Conservation (phyloP, 345 rosid species). For the Brassica carinata region DNA sequence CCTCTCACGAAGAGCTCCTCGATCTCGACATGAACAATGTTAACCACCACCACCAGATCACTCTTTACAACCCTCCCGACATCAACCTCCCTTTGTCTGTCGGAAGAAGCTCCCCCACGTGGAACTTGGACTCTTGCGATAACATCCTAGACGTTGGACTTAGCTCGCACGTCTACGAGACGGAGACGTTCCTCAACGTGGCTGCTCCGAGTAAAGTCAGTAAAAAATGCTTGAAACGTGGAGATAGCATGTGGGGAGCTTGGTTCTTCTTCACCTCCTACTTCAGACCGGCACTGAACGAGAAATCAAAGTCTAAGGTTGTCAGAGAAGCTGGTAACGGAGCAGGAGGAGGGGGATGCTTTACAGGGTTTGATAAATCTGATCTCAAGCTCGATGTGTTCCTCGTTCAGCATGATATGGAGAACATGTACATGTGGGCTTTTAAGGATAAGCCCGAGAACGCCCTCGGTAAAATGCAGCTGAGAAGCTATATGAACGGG, state of each 20-base stretch:
- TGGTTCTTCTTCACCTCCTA: conserved; percentile 98
- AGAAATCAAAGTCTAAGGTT: conserved; percentile 80
- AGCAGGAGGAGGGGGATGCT: conserved; percentile 32
- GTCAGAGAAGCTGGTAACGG: conserved; percentile 45
- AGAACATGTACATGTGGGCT: conserved; percentile 99
- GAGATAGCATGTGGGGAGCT: conserved; percentile 97
- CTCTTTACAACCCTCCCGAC: conserved; percentile 85
- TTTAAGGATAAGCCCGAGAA: conserved; percentile 97
- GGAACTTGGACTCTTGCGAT: conserved; percentile 71
- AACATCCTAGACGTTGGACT: conserved; percentile 75
- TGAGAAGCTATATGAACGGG: conserved; percentile 97
- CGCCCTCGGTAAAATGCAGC: conserved; percentile 97
- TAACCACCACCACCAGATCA: conserved; percentile 59
- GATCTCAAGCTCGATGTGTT: conserved; percentile 88
- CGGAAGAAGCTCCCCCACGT: conserved; percentile 52
- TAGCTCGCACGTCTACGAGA: conserved; percentile 67
- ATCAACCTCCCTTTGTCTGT: conserved; percentile 90
- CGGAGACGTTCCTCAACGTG: conserved; percentile 59
- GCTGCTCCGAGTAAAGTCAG: conserved; percentile 54
- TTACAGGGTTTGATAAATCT: conserved; percentile 77
- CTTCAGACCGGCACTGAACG: conserved; percentile 79
- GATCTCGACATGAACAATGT: conserved; percentile 67
- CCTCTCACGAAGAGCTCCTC: conserved; percentile 78
- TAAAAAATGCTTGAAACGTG: conserved; percentile 72
- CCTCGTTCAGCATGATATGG: conserved; percentile 99